Base-by-base conservation (phyloP, 768 basidiomycete species). In the Suillus alpinus region DNA sequence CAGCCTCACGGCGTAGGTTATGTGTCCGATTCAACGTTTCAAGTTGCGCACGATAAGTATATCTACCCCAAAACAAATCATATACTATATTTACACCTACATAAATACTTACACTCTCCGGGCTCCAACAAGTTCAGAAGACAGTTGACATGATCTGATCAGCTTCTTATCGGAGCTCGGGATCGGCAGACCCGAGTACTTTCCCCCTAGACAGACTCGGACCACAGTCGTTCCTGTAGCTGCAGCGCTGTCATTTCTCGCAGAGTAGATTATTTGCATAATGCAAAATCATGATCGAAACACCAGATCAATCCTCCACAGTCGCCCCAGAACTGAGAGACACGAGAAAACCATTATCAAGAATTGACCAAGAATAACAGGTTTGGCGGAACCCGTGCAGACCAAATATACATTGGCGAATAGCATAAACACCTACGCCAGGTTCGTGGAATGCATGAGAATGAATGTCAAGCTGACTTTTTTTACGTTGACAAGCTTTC, bases 361-460 rank as follows among this genome's bases (percentile, higher is more conserved):
- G 26, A 47, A 47, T 47, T 10, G 2, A 16, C 13, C 6, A 14
- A 26, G 13, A 47, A 47, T 47, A 9, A 47, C 20, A 9, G 16
- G 16, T 14, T 23, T 18, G 23, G 20, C 3, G 2, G 2, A 36
- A 23, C 51, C 52, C 36, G 23, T 39, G 18, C 23, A 56, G 26
- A 55, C 50, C 49, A 58, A 58, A 58, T 47, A 53, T 58, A 58
- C 12, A 10, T 34, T 59, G 58, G 36, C 58, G 51, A 59, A 59
- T 59, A 39, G 49, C 57, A 58, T 31, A 53, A 58, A 50, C 14
- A 37, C 49, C 58, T 23, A 37, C 10, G 57, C 37, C 32, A 53
- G 31, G 32, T 59, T 23, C 40, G 16, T 55, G 47, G 8, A 55
- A 57, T 16, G 32, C 46, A 34, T 34, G 56, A n/a, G 56, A 51